phyloP scores from a whole-genome alignment of 2,329 filamentous ascomycete species.

The Fusarium sp. region DNA sequence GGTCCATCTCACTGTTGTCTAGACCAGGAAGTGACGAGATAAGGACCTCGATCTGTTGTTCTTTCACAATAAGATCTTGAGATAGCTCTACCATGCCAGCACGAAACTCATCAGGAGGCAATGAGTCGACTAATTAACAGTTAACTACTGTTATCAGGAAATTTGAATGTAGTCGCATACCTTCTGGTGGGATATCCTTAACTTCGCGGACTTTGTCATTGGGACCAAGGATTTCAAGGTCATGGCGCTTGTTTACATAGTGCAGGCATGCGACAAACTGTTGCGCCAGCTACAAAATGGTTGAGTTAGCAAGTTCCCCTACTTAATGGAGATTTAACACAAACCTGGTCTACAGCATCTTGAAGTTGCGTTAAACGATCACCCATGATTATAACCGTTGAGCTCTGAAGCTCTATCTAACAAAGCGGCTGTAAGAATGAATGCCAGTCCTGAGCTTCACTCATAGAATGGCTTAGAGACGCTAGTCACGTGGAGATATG shows the following conservation, averaged over 20 bases:
- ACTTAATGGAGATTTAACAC: not conserved
- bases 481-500: slow-evolving; percentile 37
- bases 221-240: slow-evolving; percentile 68
- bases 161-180: slow-evolving; percentile 46
- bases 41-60: slow-evolving; percentile 84
- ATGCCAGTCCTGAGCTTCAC: not conserved
- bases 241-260: slow-evolving; percentile 76
- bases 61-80: slow-evolving; percentile 80
- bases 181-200: slow-evolving; percentile 66
- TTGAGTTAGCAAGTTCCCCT: slow-evolving; percentile 22
- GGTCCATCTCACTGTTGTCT: slow-evolving; percentile 81
- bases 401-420: slow-evolving; percentile 3
- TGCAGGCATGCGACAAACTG: slow-evolving; percentile 76
- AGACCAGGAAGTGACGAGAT: slow-evolving; percentile 81
- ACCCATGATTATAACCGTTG: slow-evolving; percentile 63
- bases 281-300: slow-evolving; percentile 66
- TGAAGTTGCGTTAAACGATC: slow-evolving; percentile 87
- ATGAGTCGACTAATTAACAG: slow-evolving; percentile 64
- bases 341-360: slow-evolving; percentile 84
- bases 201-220: slow-evolving; percentile 69
- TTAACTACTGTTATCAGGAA: not conserved
- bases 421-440: not conserved
- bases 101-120: slow-evolving; percentile 72
- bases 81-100: slow-evolving; percentile 78
- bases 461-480: not conserved